phyloP scores from a whole-genome alignment of 805 yeast genomes.

The Tetrapisispora fleetii region DNA sequence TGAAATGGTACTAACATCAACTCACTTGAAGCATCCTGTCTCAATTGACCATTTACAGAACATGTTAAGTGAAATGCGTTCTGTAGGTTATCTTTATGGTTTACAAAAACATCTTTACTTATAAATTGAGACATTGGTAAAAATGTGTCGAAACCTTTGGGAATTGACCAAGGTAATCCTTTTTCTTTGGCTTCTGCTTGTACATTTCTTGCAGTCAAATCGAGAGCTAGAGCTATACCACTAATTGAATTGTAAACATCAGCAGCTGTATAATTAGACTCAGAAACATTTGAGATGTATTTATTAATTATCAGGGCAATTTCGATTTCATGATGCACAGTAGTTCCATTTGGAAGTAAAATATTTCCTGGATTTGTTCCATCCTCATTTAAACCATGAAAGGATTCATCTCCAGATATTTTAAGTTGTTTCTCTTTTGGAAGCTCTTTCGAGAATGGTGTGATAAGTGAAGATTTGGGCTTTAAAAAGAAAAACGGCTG shows the following conservation, averaged over 20 bases:
- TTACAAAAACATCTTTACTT: slow-evolving; percentile 52
- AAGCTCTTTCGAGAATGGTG: slow-evolving; percentile 33
- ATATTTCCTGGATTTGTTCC: slow-evolving; percentile 56
- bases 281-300: slow-evolving; percentile 50
- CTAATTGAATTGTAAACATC: slow-evolving; percentile 72
- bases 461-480: slow-evolving; percentile 71
- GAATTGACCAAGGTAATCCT: slow-evolving; percentile 95
- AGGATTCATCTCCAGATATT: slow-evolving; percentile 8
- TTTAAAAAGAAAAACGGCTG: slow-evolving; percentile 91
- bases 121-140: slow-evolving; percentile 75
- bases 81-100: slow-evolving; percentile 43
- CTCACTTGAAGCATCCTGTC: slow-evolving; percentile 66
- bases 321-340: slow-evolving; percentile 89
- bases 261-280: slow-evolving; percentile 42
- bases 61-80: slow-evolving; percentile 22
- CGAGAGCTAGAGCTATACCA: slow-evolving; percentile 85
- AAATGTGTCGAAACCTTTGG: slow-evolving; percentile 95
- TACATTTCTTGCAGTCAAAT: slow-evolving; percentile 90
- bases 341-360: slow-evolving; percentile 68
- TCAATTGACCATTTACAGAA: slow-evolving; percentile 53
- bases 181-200: slow-evolving; percentile 90
- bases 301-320: slow-evolving; percentile 68
- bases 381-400: slow-evolving; percentile 18
- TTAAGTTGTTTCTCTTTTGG: slow-evolving; percentile 3
- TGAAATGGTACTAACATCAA: slow-evolving; percentile 87